Conservation (phyloP, 257 asterid species). For the Cordia subcordata region DNA sequence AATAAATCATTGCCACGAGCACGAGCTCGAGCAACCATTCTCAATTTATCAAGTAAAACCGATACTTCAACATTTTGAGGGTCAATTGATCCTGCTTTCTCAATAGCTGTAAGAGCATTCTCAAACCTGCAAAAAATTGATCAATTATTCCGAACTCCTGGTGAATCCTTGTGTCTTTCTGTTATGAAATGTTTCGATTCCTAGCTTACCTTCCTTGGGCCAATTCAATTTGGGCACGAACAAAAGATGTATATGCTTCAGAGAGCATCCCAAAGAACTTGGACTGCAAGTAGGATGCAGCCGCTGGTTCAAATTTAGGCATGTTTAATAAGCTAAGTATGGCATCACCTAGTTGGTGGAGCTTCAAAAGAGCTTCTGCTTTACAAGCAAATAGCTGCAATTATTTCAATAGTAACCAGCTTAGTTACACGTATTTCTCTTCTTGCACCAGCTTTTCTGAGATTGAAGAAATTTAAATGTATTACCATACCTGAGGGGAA, state of each 20-base stretch:
- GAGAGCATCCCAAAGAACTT: conserved; percentile 54
- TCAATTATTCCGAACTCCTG: conserved; percentile 3
- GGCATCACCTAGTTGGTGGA: conserved; percentile 54
- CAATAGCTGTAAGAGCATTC: conserved; percentile 43
- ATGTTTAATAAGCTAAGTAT: conserved; percentile 29
- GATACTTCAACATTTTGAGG: conserved; percentile 44
- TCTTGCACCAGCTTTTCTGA: not conserved
- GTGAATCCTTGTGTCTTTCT: conserved; percentile 3
- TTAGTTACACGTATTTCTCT: not conserved
- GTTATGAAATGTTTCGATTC: not conserved
- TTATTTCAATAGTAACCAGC: conserved; percentile 1
- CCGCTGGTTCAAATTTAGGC: conserved; percentile 19
- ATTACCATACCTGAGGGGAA: conserved; percentile 52
- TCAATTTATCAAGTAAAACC: conserved; percentile 37
- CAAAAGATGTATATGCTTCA: conserved; percentile 53
- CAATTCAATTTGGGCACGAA: conserved; percentile 48
- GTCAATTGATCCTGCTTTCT: conserved; percentile 51
- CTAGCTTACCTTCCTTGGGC: conserved; percentile 2
- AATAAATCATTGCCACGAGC: conserved; percentile 66
- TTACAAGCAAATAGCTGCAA: conserved; percentile 64
- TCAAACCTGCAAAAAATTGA: conserved; percentile 52
- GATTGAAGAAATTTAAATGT: not conserved
- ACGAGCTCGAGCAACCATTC: conserved; percentile 54
- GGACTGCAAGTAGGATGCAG: conserved; percentile 19
- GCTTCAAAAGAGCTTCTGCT: conserved; percentile 71